Evolutionary conservation across 129 eudicot species (phyloP).

Genomic region (Pulicaria dysenterica): DNA sequence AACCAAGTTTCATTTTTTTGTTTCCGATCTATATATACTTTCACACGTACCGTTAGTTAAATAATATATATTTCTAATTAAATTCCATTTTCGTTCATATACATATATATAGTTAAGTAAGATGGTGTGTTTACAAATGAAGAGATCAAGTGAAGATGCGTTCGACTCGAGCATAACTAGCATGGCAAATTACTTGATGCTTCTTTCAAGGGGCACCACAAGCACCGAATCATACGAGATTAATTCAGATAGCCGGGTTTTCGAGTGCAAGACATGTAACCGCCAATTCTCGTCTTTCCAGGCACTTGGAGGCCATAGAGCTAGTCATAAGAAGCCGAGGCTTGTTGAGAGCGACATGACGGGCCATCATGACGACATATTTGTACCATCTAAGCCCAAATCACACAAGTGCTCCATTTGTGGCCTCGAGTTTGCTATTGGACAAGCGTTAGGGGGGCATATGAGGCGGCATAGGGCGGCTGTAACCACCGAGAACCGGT

Average conservation of each 20-base stretch:
- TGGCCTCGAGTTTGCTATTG: conserved; percentile 72
- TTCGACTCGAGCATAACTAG: conserved; percentile 32
- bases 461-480: conserved; percentile 76
- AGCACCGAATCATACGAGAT: conserved; percentile 10
- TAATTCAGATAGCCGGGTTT: conserved; percentile 41
- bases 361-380: conserved; percentile 19
- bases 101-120: background rate
- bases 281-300: conserved; percentile 82
- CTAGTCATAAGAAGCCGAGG: conserved; percentile 88
- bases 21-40: conserved; percentile 33
- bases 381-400: conserved; percentile 47
- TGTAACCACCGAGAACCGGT: conserved; percentile 24
- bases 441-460: conserved; percentile 93
- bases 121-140: conserved; percentile 43
- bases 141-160: conserved; percentile 60
- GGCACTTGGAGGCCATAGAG: conserved; percentile 94
- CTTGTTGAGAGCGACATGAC: conserved; percentile 33
- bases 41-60: background rate
- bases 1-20: conserved; percentile 24
- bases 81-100: no score
- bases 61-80: background rate
- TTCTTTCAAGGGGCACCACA: conserved; percentile 43
- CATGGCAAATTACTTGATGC: conserved; percentile 75
- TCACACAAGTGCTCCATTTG: conserved; percentile 83
- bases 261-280: conserved; percentile 86